Conservation (phyloP, 192 early-diverging fungal genomes). For the Chytriomyces sp. region DNA sequence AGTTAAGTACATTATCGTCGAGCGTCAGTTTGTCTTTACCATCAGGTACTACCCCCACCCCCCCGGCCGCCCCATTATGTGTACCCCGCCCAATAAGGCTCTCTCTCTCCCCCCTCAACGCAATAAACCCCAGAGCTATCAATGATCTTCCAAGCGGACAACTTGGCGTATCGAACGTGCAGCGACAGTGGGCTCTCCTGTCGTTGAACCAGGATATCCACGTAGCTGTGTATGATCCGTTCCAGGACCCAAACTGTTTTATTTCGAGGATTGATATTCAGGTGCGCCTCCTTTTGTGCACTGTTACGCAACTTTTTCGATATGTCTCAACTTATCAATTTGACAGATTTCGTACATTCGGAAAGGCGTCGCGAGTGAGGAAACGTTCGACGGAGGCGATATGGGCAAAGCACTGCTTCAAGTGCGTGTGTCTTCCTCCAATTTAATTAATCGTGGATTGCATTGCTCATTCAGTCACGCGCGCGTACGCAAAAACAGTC, state of each 20-base stretch:
- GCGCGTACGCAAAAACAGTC: conserved; percentile 40
- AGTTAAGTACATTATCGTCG: conserved; percentile 75
- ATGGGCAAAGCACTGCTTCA: conserved; percentile 66
- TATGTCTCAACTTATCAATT: not conserved
- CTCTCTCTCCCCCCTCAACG: not conserved
- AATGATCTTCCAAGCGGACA: conserved; percentile 50
- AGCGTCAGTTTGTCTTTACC: conserved; percentile 82
- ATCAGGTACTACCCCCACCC: conserved; percentile 57
- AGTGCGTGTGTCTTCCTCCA: not conserved
- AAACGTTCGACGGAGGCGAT: conserved; percentile 76
- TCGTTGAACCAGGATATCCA: conserved; percentile 66
- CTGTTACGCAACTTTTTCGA: not conserved
- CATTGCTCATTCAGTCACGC: not conserved
- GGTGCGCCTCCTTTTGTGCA: conserved; percentile 38
- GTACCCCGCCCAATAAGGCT: not conserved
- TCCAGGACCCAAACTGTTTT: conserved; percentile 51
- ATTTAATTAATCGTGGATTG: not conserved
- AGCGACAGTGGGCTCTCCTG: conserved; percentile 71
- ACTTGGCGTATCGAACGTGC: conserved; percentile 60
- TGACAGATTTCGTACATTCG: conserved; percentile 31
- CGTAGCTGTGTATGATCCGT: conserved; percentile 70
- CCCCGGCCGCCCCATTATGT: not conserved
- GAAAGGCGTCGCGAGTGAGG: conserved; percentile 45
- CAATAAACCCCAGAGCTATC: conserved; percentile 45
- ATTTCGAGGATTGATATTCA: conserved; percentile 52